Evolutionary conservation across 768 basidiomycete species (phyloP).

Genomic region (Boletus edulis): DNA sequence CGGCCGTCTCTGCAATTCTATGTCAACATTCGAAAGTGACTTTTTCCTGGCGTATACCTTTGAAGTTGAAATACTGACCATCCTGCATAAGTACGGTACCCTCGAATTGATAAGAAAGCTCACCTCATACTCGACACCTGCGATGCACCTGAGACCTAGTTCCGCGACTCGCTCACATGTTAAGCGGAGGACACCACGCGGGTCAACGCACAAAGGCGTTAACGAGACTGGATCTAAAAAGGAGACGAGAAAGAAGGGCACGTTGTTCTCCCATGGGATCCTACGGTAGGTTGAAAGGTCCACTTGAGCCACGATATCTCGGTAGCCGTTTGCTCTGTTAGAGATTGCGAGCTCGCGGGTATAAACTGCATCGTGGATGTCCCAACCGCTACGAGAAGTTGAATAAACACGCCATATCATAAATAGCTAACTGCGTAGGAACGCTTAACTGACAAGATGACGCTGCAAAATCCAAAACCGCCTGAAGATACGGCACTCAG

Average conservation of each 20-base stretch:
- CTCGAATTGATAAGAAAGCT: slow-evolving; percentile 1
- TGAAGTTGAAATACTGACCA: slow-evolving; percentile 89
- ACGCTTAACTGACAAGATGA: slow-evolving; percentile 70
- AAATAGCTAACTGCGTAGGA: neutral
- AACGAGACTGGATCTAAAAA: slow-evolving; percentile 88
- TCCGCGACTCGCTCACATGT: slow-evolving; percentile 50
- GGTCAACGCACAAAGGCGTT: slow-evolving; percentile 76
- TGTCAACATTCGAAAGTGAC: neutral
- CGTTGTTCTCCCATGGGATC: slow-evolving; percentile 88
- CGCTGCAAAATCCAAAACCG: slow-evolving; percentile 92
- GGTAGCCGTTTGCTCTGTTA: slow-evolving; percentile 89
- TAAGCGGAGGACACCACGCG: slow-evolving; percentile 73
- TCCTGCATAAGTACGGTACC: slow-evolving; percentile 2
- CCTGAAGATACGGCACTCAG: slow-evolving; percentile 72
- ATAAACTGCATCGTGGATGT: slow-evolving; percentile 88
- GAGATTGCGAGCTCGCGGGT: slow-evolving; percentile 84
- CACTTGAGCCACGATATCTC: slow-evolving; percentile 81
- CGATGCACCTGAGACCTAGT: slow-evolving; percentile 60
- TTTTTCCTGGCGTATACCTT: slow-evolving; percentile 48
- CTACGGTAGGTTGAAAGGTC: slow-evolving; percentile 87
- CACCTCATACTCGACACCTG: slow-evolving; percentile 96
- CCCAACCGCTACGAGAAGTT: slow-evolving; percentile 65
- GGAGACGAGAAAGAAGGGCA: slow-evolving; percentile 90
- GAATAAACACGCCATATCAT: slow-evolving; percentile 3
- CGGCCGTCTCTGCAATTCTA: slow-evolving; percentile 67